Percentiles rank a stretch among this genome's conserved stretches.
phyloP scores from a whole-genome alignment of 2,329 filamentous ascomycete species.

The Diaporthe nobilis region DNA sequence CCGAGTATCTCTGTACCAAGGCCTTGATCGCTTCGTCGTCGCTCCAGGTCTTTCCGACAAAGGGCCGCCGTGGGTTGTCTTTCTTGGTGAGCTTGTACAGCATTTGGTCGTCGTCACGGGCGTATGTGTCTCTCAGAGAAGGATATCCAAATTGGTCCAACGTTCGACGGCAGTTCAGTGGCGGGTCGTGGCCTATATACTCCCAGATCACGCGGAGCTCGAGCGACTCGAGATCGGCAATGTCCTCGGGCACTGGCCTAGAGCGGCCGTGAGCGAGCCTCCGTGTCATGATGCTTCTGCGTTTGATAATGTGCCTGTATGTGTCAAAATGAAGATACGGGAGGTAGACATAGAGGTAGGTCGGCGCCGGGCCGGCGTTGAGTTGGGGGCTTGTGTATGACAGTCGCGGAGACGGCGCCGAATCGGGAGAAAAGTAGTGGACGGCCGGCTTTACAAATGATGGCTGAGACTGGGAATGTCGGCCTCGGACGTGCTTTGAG shows the following conservation, averaged over 20 bases:
- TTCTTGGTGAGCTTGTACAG: conserved; percentile 75
- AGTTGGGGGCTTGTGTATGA: conserved; percentile 40
- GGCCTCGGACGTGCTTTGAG: conserved; percentile 56
- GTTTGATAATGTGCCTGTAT: conserved; percentile 69
- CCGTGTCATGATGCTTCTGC: conserved; percentile 67
- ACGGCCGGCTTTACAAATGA: conserved; percentile 57
- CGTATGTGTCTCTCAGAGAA: conserved; percentile 70
- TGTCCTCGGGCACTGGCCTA: conserved; percentile 67
- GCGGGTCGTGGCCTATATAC: conserved; percentile 72
- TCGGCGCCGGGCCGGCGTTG: conserved; percentile 38
- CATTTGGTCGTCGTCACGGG: conserved; percentile 77
- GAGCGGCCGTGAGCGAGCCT: conserved; percentile 68
- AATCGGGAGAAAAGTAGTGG: conserved; percentile 52
- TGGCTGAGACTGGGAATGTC: conserved; percentile 56
- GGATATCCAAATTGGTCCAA: conserved; percentile 76
- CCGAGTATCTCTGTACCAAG: conserved; percentile 38
- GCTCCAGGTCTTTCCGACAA: conserved; percentile 32
- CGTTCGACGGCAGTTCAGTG: conserved; percentile 72
- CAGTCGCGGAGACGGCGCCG: conserved; percentile 45
- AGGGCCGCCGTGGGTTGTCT: conserved; percentile 44
- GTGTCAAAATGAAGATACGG: conserved; percentile 77
- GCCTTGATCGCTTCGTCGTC: conserved; percentile 40
- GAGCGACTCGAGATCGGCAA: conserved; percentile 68
- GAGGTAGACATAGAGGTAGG: conserved; percentile 65
- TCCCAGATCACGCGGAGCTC: conserved; percentile 75